phyloP scores from a whole-genome alignment of 2,329 filamentous ascomycete genomes.

The Phyllosticta capitalensis region DNA sequence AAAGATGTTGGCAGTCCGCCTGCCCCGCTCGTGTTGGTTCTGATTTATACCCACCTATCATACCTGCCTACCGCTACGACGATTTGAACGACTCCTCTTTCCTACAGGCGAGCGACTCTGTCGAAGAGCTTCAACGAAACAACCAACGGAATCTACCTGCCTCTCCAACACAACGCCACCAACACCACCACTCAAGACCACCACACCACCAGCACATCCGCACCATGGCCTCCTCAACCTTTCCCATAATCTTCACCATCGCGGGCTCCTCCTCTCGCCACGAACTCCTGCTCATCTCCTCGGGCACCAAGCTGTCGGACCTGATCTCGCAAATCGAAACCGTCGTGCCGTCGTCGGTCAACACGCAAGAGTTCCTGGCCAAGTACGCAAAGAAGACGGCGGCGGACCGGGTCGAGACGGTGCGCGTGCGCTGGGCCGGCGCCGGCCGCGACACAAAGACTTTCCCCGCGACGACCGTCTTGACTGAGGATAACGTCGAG shows the following conservation, averaged over 20 bases:
- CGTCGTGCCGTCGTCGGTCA: constrained; percentile 18
- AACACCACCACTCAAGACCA: background rate
- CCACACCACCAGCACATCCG: no score
- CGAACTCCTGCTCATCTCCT: constrained; percentile 19
- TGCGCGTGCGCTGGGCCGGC: constrained; percentile 25
- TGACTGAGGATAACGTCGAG: constrained; percentile 26
- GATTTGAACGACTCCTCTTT: no score
- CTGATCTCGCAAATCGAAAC: constrained; percentile 12
- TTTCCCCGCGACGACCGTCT: constrained; percentile 24
- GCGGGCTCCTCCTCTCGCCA: constrained; percentile 22
- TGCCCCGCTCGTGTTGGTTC: no score
- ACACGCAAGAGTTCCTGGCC: constrained; percentile 25
- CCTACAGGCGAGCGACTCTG: no score
- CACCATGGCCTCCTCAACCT: constrained; percentile 1
- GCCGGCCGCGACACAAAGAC: constrained; percentile 23
- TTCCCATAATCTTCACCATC: constrained; percentile 29
- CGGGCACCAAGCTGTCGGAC: constrained; percentile 8
- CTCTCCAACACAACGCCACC: no score
- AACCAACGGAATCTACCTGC: no score
- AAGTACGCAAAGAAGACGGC: constrained; percentile 25
- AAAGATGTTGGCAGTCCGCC: no score
- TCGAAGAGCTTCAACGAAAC: no score
- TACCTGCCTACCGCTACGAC: no score
- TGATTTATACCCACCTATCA: no score
- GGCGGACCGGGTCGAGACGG: constrained; percentile 19